Evolutionary conservation across 83 land plant genomes (phyloP).

Genomic region (Picea engelmannii): DNA sequence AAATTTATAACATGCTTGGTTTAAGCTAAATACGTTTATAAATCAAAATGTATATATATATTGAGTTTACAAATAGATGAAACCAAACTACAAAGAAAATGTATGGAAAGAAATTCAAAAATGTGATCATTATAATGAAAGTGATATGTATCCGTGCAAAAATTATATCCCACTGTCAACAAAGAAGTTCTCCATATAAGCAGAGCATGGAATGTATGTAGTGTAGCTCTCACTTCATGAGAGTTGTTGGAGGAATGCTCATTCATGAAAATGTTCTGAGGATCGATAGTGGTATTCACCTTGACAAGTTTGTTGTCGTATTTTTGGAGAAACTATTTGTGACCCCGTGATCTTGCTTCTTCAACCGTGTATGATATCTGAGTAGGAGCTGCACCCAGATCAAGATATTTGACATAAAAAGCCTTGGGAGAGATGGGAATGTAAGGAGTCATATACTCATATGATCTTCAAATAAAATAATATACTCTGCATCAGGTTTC

Average conservation of each 20-base stretch:
- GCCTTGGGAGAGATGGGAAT: conserved; percentile 18
- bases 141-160: too few species aligned
- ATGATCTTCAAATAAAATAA: conserved; percentile 24
- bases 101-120: too few species aligned
- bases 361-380: not conserved
- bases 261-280: conserved; percentile 35
- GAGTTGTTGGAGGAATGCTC: conserved; percentile 43
- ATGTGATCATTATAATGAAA: too few species aligned
- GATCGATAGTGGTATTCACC: conserved; percentile 30
- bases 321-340: conserved; percentile 31
- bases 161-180: too few species aligned
- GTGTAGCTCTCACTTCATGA: conserved; percentile 21
- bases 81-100: too few species aligned
- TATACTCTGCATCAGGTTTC: not conserved
- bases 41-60: too few species aligned
- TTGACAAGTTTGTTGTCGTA: conserved; percentile 10
- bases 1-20: too few species aligned
- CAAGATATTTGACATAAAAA: conserved; percentile 28
- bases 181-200: too few species aligned
- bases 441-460: conserved; percentile 29
- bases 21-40: too few species aligned
- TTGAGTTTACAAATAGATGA: too few species aligned
- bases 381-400: conserved; percentile 15
- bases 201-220: too few species aligned
- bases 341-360: conserved; percentile 28